Conservation (phyloP, 2,329 filamentous ascomycete species). For the Fusarium succisae region DNA sequence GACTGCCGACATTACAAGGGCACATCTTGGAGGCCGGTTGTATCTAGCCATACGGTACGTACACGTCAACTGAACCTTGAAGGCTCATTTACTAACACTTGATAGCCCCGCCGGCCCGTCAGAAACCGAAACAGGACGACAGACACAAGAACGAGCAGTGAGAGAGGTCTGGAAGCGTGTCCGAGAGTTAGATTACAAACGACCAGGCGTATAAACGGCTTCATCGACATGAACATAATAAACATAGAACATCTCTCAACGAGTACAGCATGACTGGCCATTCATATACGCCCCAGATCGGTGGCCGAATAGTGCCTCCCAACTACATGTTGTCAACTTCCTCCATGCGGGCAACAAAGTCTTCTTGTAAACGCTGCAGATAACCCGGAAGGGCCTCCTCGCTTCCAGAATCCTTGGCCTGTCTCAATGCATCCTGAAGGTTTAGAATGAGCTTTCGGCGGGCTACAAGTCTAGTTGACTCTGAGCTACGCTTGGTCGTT, state of each 20-base stretch:
- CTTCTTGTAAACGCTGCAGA: constrained; percentile 63
- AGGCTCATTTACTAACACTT: not conserved
- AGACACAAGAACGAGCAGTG: constrained; percentile 75
- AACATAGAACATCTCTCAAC: not conserved
- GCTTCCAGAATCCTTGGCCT: constrained; percentile 71
- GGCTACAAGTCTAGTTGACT: constrained; percentile 66
- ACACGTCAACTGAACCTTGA: rapidly evolving
- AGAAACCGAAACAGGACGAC: constrained; percentile 67
- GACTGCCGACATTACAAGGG: constrained; percentile 66
- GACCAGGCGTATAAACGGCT: constrained; percentile 60
- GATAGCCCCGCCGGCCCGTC: constrained; percentile 71
- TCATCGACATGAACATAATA: not conserved
- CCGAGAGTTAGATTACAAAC: constrained; percentile 69
- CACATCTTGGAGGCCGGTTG: constrained; percentile 71
- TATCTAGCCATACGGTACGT: constrained; percentile 74
- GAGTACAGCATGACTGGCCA: not conserved
- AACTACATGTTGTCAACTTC: constrained; percentile 60
- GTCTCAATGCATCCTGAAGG: constrained; percentile 75
- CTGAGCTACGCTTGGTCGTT: constrained; percentile 66
- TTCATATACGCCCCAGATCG: not conserved
- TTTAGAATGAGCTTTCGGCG: constrained; percentile 78
- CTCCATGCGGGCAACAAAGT: constrained; percentile 79
- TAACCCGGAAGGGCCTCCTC: constrained; percentile 63
- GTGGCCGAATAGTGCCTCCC: no score
- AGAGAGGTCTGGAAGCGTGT: constrained; percentile 79